phyloP scores from a whole-genome alignment of 306 rosid species.

The Herpetospermum pedunculosum region DNA sequence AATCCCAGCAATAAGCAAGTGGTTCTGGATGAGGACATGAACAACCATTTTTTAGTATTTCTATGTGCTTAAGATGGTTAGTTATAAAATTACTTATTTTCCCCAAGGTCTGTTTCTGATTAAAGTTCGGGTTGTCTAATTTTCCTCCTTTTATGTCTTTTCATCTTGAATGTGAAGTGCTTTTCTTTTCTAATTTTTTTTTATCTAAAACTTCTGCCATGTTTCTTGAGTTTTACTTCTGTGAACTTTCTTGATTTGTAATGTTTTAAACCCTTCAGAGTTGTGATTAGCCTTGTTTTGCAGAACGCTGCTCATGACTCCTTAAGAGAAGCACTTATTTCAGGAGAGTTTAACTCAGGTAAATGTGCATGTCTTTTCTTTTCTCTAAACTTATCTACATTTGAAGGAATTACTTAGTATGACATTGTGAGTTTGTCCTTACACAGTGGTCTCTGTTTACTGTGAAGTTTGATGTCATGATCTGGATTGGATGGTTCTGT shows the following conservation, averaged over 20 bases:
- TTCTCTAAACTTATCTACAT: not conserved
- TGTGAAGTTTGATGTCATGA: not conserved
- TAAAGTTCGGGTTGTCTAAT: not conserved
- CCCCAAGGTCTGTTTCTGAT: not conserved
- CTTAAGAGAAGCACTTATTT: constrained; percentile 56
- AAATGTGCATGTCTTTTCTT: constrained; percentile 16
- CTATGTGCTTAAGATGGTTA: not conserved
- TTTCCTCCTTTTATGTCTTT: not conserved
- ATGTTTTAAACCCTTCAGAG: not conserved
- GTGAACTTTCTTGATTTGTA: not conserved
- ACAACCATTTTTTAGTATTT: not conserved
- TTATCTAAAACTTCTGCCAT: not conserved
- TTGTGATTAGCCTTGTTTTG: constrained; percentile 17
- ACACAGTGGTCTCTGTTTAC: not conserved
- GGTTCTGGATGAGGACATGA: not conserved
- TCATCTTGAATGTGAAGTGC: not conserved
- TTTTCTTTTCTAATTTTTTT: not conserved
- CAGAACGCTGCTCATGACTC: constrained; percentile 90
- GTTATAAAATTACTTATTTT: not conserved
- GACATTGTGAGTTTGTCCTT: not conserved
- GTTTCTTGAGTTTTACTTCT: not conserved
- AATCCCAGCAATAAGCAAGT: not conserved
- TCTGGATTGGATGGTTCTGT: not conserved
- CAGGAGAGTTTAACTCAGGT: constrained; percentile 41
- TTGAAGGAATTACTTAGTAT: not conserved